These are phyloP conservation scores for Metarhizium humberi DNA, from an alignment of 2,329 filamentous ascomycete genomes.

Conservation along the genomic window DNA sequence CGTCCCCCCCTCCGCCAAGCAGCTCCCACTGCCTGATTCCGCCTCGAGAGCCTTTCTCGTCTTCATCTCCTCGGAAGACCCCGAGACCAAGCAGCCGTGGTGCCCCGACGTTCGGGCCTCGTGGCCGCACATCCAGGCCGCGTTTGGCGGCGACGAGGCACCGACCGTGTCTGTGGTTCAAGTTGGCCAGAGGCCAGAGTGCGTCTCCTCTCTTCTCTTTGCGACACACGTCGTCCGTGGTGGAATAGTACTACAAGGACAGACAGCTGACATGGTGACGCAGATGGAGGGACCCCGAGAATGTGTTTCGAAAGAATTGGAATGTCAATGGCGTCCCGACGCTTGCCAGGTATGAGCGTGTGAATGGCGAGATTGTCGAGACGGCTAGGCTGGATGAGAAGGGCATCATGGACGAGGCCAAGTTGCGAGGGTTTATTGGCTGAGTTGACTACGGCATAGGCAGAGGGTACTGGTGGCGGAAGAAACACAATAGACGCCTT, in stretches of 20 bases:
- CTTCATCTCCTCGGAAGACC: constrained; percentile 26
- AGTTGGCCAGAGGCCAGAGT: constrained; percentile 26
- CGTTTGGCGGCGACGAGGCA: constrained; percentile 17
- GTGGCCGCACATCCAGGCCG: constrained; percentile 19
- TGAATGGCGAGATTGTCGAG: constrained; percentile 17
- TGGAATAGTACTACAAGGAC: no score
- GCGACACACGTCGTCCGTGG: no score
- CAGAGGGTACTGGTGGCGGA: neutral
- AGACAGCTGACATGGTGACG: neutral
- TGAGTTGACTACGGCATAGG: neutral
- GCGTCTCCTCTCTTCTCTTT: constrained; percentile 7
- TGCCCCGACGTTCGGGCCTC: constrained; percentile 29
- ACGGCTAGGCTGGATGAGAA: constrained; percentile 6
- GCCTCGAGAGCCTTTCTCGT: constrained; percentile 17
- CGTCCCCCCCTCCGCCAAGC: constrained; percentile 2
- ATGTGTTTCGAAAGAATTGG: constrained; percentile 25
- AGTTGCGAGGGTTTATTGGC: constrained; percentile 3
- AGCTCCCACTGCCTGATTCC: neutral
- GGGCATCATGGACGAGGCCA: constrained; percentile 2
- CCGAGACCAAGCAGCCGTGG: constrained; percentile 25
- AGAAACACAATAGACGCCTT: no score
- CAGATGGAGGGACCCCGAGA: constrained; percentile 25
- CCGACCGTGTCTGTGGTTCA: constrained; percentile 20
- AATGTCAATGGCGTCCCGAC: constrained; percentile 23
- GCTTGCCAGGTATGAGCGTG: constrained; percentile 21